Base-by-base conservation (phyloP, 495 filamentous ascomycete genomes). In the Hypoxylon cercidicola region DNA sequence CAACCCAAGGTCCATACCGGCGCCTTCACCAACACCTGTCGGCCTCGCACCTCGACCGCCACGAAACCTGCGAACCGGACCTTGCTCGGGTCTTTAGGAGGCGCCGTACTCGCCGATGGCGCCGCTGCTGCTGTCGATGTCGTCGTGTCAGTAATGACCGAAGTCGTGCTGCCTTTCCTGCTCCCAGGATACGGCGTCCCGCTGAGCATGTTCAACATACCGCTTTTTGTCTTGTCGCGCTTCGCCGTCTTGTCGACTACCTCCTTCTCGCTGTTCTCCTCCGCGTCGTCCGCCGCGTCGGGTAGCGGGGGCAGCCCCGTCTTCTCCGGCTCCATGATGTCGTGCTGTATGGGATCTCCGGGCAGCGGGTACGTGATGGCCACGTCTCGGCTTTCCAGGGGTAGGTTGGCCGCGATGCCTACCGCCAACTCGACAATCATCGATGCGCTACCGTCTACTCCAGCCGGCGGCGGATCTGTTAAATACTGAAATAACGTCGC, bases 351-450 rank as follows among this genome's bases (percentile, higher is more conserved):
- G 23, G 78, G 64, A 45, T 84, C 79, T 46, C 92, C 91, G 0
- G 95, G 94, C 35, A 84, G 75, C 52, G 93, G 88, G 69, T 97
- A 98, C 61, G 89, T 86, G 55, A 99, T 90, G 46, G 85, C 87
- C 13, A 99, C 90, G 67, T 98, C 96, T 64, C 95, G 87, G 63
- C 91, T 93, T 77, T 99, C 95, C 10, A 96, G 77, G 0, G 96
- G 95, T 47, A 98, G 79, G 73, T 97, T 94, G 64, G 86, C 84
- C 2, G 90, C 87, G 60, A 99, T 93, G 50, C 88, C 90, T 23
- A 98, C 84, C 6, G 94, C 92, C 41, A 97, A 84, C 76, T 98
- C 93, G 32, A 98, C 86, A 72, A 99, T 97, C 90, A 93, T 96
- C 59, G 88, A 85, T 18, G 92, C 89, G 51, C 91, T 91, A 9